Percentiles rank a stretch among this genome's conserved stretches.
These are phyloP conservation scores for Trypanosoma rangeli DNA, from an alignment of 208 protist genomes.

Conservation along the genomic window DNA sequence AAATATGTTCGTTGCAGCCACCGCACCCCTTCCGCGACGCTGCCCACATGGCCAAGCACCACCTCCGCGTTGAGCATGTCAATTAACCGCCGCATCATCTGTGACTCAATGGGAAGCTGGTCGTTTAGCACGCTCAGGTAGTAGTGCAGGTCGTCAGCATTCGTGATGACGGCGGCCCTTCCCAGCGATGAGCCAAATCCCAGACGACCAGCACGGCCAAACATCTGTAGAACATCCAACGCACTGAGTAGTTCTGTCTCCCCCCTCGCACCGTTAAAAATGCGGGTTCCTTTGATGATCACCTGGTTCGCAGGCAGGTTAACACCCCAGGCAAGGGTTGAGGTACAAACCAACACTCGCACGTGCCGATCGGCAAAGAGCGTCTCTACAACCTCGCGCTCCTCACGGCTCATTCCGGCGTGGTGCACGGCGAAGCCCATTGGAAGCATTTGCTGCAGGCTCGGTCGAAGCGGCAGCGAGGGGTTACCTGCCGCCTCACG, in stretches of 20 bases:
- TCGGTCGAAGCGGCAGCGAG: slow-evolving; percentile 35
- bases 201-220: slow-evolving; percentile 98
- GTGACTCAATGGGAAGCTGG: slow-evolving; percentile 99
- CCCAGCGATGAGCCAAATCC: slow-evolving; percentile 93
- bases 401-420: slow-evolving; percentile 96
- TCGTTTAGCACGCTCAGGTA: slow-evolving; percentile 98
- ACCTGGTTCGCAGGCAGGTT: slow-evolving; percentile 99
- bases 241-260: slow-evolving; percentile 94
- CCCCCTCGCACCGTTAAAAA: slow-evolving; percentile 98
- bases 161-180: slow-evolving; percentile 97
- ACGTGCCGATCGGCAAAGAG: slow-evolving; percentile 97
- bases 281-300: slow-evolving; percentile 99
- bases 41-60: slow-evolving; percentile 95
- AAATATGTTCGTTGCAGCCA: slow-evolving; percentile 99
- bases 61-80: slow-evolving; percentile 99
- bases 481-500: slow-evolving; percentile 48
- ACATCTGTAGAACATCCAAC: slow-evolving; percentile 99
- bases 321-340: slow-evolving; percentile 99
- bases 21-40: slow-evolving; percentile 92
- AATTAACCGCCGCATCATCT: slow-evolving; percentile 95
- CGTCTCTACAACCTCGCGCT: slow-evolving; percentile 97
- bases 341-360: slow-evolving; percentile 98
- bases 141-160: slow-evolving; percentile 96
- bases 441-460: slow-evolving; percentile 83
- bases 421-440: slow-evolving; percentile 99